phyloP scores from a whole-genome alignment of 768 basidiomycete genomes.

The Suillus hirtellus region DNA sequence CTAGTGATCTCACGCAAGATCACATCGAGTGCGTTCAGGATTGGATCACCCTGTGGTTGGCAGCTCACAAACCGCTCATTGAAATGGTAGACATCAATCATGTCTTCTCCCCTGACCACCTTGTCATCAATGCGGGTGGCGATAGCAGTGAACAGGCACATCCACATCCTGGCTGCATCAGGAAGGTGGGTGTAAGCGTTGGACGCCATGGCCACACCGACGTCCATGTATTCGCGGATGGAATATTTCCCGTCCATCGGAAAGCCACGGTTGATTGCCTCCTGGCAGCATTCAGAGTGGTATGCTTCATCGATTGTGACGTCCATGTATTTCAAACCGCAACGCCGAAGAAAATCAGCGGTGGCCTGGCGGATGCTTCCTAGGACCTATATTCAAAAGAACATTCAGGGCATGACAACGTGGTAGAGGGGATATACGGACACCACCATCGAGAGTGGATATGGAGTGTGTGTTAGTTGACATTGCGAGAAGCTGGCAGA shows the following conservation, averaged over 20 bases:
- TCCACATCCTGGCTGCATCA: not conserved
- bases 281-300: constrained; percentile 16
- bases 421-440: too few species aligned
- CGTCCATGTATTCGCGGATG: constrained; percentile 24
- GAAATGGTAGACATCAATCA: constrained; percentile 27
- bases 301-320: not conserved
- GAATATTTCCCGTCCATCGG: constrained; percentile 18
- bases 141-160: not conserved
- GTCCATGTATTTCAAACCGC: not conserved
- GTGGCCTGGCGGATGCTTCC: not conserved
- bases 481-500: too few species aligned
- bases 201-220: constrained; percentile 19
- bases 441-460: too few species aligned
- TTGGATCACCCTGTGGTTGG: constrained; percentile 26
- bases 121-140: not conserved
- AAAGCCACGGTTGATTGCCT: constrained; percentile 22
- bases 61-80: constrained; percentile 26
- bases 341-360: not conserved
- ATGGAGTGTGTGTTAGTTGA: too few species aligned
- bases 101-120: constrained; percentile 14
- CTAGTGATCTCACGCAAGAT: not conserved
- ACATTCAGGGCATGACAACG: too few species aligned
- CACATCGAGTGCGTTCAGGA: constrained; percentile 31
- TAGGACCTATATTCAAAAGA: not conserved
- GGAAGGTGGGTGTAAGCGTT: not conserved